Evolutionary conservation across 2,329 filamentous ascomycete species (phyloP), one percentile per base, ranked within the genome.

Genomic region (Colletotrichum australisinense): DNA sequence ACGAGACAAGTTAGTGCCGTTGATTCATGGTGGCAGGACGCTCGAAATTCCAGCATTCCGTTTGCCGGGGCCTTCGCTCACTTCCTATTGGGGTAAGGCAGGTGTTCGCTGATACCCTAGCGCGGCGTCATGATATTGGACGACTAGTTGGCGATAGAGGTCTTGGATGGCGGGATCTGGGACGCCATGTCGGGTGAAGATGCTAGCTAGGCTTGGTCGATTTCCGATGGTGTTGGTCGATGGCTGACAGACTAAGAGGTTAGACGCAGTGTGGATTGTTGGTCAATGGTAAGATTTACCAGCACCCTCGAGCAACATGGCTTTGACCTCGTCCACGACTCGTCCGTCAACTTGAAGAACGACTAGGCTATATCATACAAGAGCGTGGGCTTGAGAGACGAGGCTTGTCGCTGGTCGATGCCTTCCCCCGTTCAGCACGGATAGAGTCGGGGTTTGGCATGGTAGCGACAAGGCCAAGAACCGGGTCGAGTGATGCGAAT

Each of bases 171-270:
- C 55, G 22, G 49, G 58, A 72, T 63, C 5, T 26, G n/a, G 58
- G 32, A 62, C 49, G 53, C 69, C 69, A 69, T 55, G 30, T 58
- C 58, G 59, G 66, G 53, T 59, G 30, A 72, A 53, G 59, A 55
- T 49, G 26, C 38, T 35, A 64, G 57, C 32, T 19, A 16, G 16
- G 24, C 58, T 38, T 69, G 42, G 57, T 11, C 12, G 24, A 42
- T 22, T 28, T 52, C 26, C n/a, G 19, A 35, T 49, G 16, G 28
- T 56, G 53, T 28, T 22, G 30, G 22, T 52, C 42, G 26, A 30
- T 53, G 26, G 46, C 26, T 32, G 52, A 26, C 38, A 30, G 9
- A 12, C 28, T 35, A n/a, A n/a, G 32, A 49, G 38, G 46, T 57
- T 16, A 42, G 32, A 28, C 19, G 65, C 28, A 49, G 22, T 28